Evolutionary conservation across 306 rosid genomes (phyloP).

Genomic region (Trifolium fragiferum): DNA sequence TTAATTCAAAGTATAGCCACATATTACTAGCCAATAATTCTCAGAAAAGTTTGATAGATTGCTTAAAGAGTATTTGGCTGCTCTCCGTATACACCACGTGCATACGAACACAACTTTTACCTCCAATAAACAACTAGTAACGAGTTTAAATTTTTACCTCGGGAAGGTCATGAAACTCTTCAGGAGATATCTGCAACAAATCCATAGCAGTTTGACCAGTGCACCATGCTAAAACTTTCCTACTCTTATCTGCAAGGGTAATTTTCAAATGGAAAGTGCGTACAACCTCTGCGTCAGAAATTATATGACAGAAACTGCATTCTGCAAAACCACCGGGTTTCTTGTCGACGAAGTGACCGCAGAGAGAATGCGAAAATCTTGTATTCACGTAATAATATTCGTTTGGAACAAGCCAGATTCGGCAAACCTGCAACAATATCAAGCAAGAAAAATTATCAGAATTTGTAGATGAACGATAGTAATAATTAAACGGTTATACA

Average conservation of each 20-base stretch:
- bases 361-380: slow-evolving; percentile 71
- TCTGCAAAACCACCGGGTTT: slow-evolving; percentile 48
- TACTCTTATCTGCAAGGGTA: slow-evolving; percentile 76
- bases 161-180: slow-evolving; percentile 77
- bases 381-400: slow-evolving; percentile 65
- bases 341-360: slow-evolving; percentile 76
- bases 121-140: slow-evolving; percentile 17
- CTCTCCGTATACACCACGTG: not conserved
- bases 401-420: slow-evolving; percentile 68
- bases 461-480: not conserved
- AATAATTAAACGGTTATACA: not conserved
- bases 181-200: slow-evolving; percentile 88
- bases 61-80: too few relatives aligned
- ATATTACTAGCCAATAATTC: too few relatives aligned
- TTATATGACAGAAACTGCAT: slow-evolving; percentile 74
- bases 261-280: slow-evolving; percentile 79
- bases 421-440: slow-evolving; percentile 61
- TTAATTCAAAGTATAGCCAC: too few relatives aligned
- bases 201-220: slow-evolving; percentile 90
- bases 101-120: slow-evolving; percentile 4
- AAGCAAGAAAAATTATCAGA: slow-evolving; percentile 38
- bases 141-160: slow-evolving; percentile 64
- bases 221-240: slow-evolving; percentile 82
- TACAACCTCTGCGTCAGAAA: slow-evolving; percentile 40
- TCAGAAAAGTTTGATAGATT: too few relatives aligned